These are phyloP conservation scores for Fusarium algeriense DNA, from an alignment of 2,329 filamentous ascomycete species.

Conservation along the genomic window DNA sequence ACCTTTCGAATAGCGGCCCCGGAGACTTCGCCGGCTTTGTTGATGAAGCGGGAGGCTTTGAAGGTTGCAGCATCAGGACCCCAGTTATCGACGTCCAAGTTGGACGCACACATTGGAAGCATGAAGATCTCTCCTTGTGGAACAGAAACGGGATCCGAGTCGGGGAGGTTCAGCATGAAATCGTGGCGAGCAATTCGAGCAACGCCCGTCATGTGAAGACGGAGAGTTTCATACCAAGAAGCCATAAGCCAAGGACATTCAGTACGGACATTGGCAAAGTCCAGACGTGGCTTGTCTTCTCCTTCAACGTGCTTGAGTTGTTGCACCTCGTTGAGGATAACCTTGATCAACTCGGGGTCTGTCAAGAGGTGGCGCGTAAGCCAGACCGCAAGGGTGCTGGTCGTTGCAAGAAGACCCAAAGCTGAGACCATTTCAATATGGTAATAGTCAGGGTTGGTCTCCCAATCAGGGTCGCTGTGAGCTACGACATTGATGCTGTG, in stretches of 20 bases:
- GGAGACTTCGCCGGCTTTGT: constrained; percentile 36
- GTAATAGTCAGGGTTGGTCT: constrained; percentile 50
- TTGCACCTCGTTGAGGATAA: constrained; percentile 44
- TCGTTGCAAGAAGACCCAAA: constrained; percentile 49
- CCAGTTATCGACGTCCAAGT: constrained; percentile 47
- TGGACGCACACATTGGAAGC: constrained; percentile 51
- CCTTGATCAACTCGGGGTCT: constrained; percentile 30
- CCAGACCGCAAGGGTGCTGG: constrained; percentile 50
- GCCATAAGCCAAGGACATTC: constrained; percentile 50
- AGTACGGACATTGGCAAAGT: constrained; percentile 42
- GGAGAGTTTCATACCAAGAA: constrained; percentile 50
- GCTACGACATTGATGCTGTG: constrained; percentile 50
- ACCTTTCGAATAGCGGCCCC: constrained; percentile 44
- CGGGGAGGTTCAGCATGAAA: constrained; percentile 41
- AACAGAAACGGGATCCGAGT: constrained; percentile 36
- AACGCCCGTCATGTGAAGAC: constrained; percentile 50
- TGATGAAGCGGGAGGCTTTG: constrained; percentile 48
- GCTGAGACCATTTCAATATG: constrained; percentile 51
- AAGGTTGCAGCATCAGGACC: constrained; percentile 46
- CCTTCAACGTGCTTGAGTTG: constrained; percentile 24
- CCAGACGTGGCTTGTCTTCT: constrained; percentile 30
- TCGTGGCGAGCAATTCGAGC: constrained; percentile 49
- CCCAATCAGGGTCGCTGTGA: constrained; percentile 48
- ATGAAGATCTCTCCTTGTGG: constrained; percentile 49
- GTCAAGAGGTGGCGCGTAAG: constrained; percentile 47